Base-by-base conservation (phyloP, 208 protist genomes). In the Kentomonas sorsogonicus region DNA sequence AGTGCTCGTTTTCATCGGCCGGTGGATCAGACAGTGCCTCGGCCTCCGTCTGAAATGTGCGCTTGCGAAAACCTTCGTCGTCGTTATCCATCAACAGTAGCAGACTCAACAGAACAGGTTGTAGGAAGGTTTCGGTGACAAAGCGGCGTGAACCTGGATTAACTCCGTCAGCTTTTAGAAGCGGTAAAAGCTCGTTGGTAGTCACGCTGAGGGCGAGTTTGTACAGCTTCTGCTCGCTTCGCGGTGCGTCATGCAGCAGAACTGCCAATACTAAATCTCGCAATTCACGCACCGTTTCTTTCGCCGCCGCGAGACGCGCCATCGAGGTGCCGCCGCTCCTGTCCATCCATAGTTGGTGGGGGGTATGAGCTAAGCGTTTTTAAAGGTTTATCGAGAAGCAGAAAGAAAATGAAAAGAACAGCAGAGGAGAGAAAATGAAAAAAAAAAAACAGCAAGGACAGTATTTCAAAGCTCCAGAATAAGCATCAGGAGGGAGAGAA, bases 211-310 rank as follows among this genome's bases (percentile, higher is more conserved):
- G n/a, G n/a, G 88, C 11, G 0, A 29, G 7, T 6, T 22, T 20
- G 46, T 62, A 88, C 18, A 91, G 63, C 15, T 31, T 31, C 66
- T 77, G 66, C 57, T 91, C 79, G 50, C 69, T 50, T 16, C 74
- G 69, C 10, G 75, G 80, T 2, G 66, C 69, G 33, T 88, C 68
- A 25, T 76, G 56, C 18, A 86, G 43, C 23, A 91, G 70, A 1
- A 69, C 79, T n/a, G 45, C 53, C 0, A 71, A 60, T 3, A 91
- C 48, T 22, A 67, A 40, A 10, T 45, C 39, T 1, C 83, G 79
- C 29, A 91, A 58, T 18, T 39, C 33, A 38, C 69, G 48, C 53
- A 85, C 69, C 2, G 68, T 43, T 6, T 66, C 63, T 18, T 74
- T 51, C 3, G 85, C 26, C 1, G 30, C 58, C 40, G 60, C 67